Base-by-base conservation (phyloP, 148 eudicot genomes). In the Fagopyrum homotropicum region DNA sequence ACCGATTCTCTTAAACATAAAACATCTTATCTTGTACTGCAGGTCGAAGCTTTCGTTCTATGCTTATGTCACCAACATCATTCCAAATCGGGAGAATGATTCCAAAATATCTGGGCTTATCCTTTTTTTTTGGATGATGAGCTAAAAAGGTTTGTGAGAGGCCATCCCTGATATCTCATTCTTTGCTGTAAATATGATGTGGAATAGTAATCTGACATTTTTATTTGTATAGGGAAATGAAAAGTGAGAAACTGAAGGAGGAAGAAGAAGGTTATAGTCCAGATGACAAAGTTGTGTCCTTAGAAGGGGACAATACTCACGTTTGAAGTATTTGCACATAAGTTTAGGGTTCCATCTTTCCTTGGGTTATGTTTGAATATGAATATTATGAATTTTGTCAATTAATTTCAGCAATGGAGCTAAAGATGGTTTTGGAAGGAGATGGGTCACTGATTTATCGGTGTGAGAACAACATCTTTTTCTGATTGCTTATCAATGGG, bases 1-100 rank as follows among this genome's bases (percentile, higher is more conserved):
- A 22, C 44, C 40, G 9, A 29, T 22, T 9, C 14, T 60, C 10
- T 26, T 60, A 16, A 55, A 55, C 19, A 15, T 15, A 26, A 60
- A 60, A 14, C 68, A 60, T 60, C 61, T 56, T 17, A 12, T 60
- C 68, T 57, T 57, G 29, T 17, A 35, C 75, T 85, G 86, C 82
- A 92, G 97, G 87, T 90, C 85, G 90, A 90, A 88, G 87, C 97
- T 95, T 77, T 89, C 93, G 49, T 85, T 95, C 81, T 95, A 89
- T 82, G 93, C 96, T 56, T 92, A 96, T 75, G 89, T 90, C 71
- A 87, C 98, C 74, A 92, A 82, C 69, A 81, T 86, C 75, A 89
- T 95, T 75, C 97, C 96, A 45, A 80, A 86, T 79, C 72, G 88
- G 82, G 85, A 86, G 56, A 87, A 73, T 69, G 80, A 79, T 46